These are phyloP conservation scores for Sclerotinia subarctica DNA, from an alignment of 2,329 filamentous ascomycete genomes.

Conservation along the genomic window DNA sequence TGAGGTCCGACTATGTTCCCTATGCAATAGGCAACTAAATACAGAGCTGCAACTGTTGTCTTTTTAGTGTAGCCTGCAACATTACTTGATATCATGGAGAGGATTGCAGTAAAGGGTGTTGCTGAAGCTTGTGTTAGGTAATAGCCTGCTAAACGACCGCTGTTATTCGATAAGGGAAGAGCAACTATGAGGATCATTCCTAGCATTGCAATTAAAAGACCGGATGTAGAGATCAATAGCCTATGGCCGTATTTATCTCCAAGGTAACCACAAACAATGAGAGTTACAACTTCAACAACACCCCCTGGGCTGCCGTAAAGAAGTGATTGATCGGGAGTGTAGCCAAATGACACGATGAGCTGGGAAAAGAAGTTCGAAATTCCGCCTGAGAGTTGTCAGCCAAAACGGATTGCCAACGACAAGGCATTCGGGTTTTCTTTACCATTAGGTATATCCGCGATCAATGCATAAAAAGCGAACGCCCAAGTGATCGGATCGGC, in stretches of 20 bases:
- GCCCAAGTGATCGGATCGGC: conserved; percentile 38
- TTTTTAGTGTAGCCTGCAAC: conserved; percentile 50
- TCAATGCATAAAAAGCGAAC: conserved; percentile 46
- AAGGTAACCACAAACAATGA: conserved; percentile 33
- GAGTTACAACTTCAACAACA: conserved; percentile 33
- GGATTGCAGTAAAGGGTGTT: conserved; percentile 44
- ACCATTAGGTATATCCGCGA: conserved; percentile 37
- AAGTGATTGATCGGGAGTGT: conserved; percentile 36
- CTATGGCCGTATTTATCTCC: conserved; percentile 33
- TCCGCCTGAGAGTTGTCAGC: conserved; percentile 41
- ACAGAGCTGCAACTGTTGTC: conserved; percentile 47
- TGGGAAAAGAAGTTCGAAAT: conserved; percentile 58
- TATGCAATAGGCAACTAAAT: conserved; percentile 48
- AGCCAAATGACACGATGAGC: conserved; percentile 51
- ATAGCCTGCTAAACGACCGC: conserved; percentile 41
- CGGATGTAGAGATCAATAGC: conserved; percentile 39
- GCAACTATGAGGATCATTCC: conserved; percentile 40
- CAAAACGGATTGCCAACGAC: neutral
- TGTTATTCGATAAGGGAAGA: conserved; percentile 40
- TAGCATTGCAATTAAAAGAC: conserved; percentile 39
- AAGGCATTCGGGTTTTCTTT: neutral
- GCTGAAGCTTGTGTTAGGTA: conserved; percentile 54
- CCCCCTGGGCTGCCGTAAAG: conserved; percentile 36
- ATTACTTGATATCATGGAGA: conserved; percentile 44
- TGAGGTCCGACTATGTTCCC: conserved; percentile 51